phyloP scores from a whole-genome alignment of 2,329 filamentous ascomycete species.

The Diplodia corticola region DNA sequence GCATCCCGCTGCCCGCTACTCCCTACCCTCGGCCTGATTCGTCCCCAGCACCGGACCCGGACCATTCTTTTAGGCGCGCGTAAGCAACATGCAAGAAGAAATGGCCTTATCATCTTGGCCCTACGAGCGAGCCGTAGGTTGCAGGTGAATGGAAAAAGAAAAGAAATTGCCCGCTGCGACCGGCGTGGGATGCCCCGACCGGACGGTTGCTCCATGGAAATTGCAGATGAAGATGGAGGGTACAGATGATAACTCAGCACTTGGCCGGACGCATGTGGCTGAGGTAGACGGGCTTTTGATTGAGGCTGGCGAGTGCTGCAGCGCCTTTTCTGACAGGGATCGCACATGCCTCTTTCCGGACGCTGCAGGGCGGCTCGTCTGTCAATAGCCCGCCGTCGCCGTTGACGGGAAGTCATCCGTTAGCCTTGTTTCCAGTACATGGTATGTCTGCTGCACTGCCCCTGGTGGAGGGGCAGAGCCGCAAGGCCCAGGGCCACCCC shows the following conservation, averaged over 20 bases:
- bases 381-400: background rate
- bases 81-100: background rate
- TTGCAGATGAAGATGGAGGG: background rate
- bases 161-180: background rate
- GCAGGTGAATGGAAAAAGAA: background rate
- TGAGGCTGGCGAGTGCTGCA: background rate
- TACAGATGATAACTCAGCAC: background rate
- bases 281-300: background rate
- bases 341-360: background rate
- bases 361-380: background rate
- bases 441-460: background rate
- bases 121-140: background rate
- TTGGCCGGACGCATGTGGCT: background rate
- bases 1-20: background rate
- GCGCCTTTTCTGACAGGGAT: background rate
- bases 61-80: background rate
- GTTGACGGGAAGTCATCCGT: background rate
- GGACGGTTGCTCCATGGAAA: background rate
- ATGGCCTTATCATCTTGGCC: background rate
- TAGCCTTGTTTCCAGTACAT: background rate
- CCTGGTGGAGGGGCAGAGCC: background rate
- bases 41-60: background rate
- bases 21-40: background rate
- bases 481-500: background rate
- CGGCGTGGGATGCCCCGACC: background rate